Conservation (phyloP, 75 land plant species). For the Pinus albicaulis region DNA sequence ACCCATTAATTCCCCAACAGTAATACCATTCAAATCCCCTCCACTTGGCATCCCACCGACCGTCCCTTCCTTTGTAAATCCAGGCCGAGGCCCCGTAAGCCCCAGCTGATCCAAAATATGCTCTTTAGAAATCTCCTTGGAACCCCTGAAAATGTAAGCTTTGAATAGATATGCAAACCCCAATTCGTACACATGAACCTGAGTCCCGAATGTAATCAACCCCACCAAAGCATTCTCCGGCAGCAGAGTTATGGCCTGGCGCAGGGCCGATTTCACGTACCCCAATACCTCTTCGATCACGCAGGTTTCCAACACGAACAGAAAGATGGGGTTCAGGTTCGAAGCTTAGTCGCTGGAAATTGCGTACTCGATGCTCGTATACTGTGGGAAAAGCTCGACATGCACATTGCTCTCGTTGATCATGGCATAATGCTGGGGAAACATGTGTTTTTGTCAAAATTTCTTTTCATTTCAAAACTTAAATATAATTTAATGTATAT, state of each 20-base stretch:
- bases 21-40: conserved; percentile 24
- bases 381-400: conserved; percentile 87
- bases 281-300: conserved; percentile 93
- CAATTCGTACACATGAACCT: conserved; percentile 95
- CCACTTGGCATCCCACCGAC: conserved; percentile 10
- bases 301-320: conserved; percentile 92
- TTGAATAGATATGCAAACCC: conserved; percentile 87
- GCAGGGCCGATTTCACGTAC: conserved; percentile 68
- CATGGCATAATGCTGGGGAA: conserved; percentile 69
- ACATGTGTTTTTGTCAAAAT: too few species aligned
- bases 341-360: conserved; percentile 13
- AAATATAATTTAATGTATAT: too few species aligned
- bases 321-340: conserved; percentile 59
- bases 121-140: conserved; percentile 86
- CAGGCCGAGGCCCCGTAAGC: conserved; percentile 22
- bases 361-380: conserved; percentile 72
- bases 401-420: conserved; percentile 72
- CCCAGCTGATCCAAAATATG: conserved; percentile 96
- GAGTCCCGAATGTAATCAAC: conserved; percentile 87
- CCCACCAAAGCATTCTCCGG: conserved; percentile 92
- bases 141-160: conserved; percentile 83
- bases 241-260: conserved; percentile 71
- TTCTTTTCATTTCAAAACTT: too few species aligned
- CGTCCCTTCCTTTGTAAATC: conserved; percentile 19
- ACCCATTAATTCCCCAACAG: conserved; percentile 50